Base-by-base conservation (phyloP, 805 yeast species). In the Candida krabiensis region DNA sequence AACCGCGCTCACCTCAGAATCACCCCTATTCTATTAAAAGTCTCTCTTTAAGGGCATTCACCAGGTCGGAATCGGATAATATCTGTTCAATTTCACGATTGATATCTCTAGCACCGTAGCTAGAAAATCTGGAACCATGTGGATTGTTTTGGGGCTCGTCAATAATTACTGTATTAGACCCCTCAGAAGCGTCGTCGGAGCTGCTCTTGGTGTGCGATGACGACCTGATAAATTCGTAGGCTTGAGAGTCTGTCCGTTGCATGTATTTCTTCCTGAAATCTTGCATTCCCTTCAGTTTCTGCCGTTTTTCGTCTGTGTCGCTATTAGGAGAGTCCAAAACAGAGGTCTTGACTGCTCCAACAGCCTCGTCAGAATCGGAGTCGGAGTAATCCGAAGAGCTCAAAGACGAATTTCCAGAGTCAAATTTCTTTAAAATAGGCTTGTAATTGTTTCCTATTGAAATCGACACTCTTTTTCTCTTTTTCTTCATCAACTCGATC, bases 401-500 rank as follows among this genome's bases (percentile, higher is more conserved):
- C n/a, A 24, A 23, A 2, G 43, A 26, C 15, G 43, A 37, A 25
- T 24, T 35, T 14, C 32, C 33, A 21, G 50, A 42, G 19, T 30
- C 36, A n/a, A 37, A 35, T 18, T 41, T 47, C 33, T 40, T 45
- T 33, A 52, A 27, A 14, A 50, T 43, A 21, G 58, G 58, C 37
- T 47, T 47, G 38, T 37, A 50, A 14, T 48, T 35, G 26, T 38
- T 33, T 18, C 52, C 50, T 17, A 53, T 47, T 7, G 56, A 50
- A 28, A 56, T 47, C 9, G 61, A 50, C 8, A 49, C 52, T 28
- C 66, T 52, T 34, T 58, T 58, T 33, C 65, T 50, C 40, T 59
- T 63, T 33, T 55, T 51, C 36, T 60, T 55, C 58, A 63, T 57
- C 27, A 63, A 46, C 38, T 60, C 66, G 13, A 59, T 61, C 33